Percentiles rank a stretch among this genome's conserved stretches.
Conservation (phyloP, 192 early-diverging fungal species). For the Umbelopsis isabellina region DNA sequence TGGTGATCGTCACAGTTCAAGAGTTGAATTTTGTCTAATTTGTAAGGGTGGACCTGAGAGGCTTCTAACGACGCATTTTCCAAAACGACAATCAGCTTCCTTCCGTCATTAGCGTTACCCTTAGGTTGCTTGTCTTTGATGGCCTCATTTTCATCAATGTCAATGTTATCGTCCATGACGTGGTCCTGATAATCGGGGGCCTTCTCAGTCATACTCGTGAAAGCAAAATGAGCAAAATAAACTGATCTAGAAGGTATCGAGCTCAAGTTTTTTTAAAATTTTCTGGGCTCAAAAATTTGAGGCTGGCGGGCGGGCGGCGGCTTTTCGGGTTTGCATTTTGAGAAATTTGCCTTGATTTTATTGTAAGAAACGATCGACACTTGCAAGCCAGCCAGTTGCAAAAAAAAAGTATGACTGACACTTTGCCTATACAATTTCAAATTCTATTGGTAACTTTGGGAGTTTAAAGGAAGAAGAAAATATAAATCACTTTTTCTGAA, state of each 20-base stretch:
- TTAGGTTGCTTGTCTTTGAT: not conserved
- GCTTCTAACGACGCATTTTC: conserved; percentile 90
- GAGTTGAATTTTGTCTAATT: conserved; percentile 80
- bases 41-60: conserved; percentile 75
- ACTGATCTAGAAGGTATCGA: not conserved
- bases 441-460: conserved; percentile 11
- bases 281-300: too few relatives aligned
- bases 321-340: too few relatives aligned
- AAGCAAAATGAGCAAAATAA: not conserved
- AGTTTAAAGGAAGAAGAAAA: not conserved
- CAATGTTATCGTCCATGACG: conserved; percentile 1
- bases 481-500: not conserved
- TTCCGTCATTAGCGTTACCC: conserved; percentile 1
- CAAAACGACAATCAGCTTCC: conserved; percentile 89
- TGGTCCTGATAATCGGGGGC: not conserved
- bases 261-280: too few relatives aligned
- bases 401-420: not conserved
- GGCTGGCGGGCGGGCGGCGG: too few relatives aligned
- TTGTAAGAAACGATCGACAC: too few relatives aligned
- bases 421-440: conserved; percentile 15
- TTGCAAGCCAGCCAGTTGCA: too few relatives aligned
- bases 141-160: conserved; percentile 7
- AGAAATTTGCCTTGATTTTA: too few relatives aligned
- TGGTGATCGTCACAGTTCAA: conserved; percentile 98
- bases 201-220: conserved; percentile 2